These are phyloP conservation scores for Wakefieldia striispora DNA, from an alignment of 768 basidiomycete genomes.

Conservation along the genomic window DNA sequence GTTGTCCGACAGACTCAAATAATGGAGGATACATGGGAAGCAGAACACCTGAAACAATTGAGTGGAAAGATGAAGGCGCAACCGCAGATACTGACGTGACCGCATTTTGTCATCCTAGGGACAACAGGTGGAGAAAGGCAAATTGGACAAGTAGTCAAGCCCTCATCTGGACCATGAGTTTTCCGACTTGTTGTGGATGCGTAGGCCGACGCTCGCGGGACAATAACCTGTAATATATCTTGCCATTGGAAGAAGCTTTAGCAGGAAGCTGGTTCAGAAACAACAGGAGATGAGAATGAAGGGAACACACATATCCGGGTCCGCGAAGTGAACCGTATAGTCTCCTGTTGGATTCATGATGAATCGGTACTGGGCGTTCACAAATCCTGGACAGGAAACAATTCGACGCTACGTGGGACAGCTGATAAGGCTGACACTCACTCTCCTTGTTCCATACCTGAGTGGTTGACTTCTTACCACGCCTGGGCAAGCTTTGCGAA, in stretches of 20 bases:
- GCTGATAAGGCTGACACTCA: constrained; percentile 44
- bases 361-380: constrained; percentile 96
- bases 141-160: constrained; percentile 84
- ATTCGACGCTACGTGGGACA: constrained; percentile 16
- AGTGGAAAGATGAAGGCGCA: constrained; percentile 6
- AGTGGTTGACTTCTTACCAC: constrained; percentile 67
- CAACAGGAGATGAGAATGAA: background rate
- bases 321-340: constrained; percentile 94
- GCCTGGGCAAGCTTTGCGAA: constrained; percentile 60
- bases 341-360: constrained; percentile 90
- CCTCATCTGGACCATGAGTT: constrained; percentile 47
- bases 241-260: constrained; percentile 92
- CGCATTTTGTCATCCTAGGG: constrained; percentile 94
- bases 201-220: constrained; percentile 79
- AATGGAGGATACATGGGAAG: constrained; percentile 91
- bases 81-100: constrained; percentile 69
- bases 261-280: background rate
- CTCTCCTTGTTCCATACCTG: constrained; percentile 89
- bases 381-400: constrained; percentile 63
- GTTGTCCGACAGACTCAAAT: constrained; percentile 78
- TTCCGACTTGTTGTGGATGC: constrained; percentile 57
- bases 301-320: constrained; percentile 86
- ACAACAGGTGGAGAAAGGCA: constrained; percentile 90
- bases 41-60: constrained; percentile 73
- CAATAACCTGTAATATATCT: constrained; percentile 91